phyloP scores from a whole-genome alignment of 495 filamentous ascomycete genomes.

The Glonium stellatum region DNA sequence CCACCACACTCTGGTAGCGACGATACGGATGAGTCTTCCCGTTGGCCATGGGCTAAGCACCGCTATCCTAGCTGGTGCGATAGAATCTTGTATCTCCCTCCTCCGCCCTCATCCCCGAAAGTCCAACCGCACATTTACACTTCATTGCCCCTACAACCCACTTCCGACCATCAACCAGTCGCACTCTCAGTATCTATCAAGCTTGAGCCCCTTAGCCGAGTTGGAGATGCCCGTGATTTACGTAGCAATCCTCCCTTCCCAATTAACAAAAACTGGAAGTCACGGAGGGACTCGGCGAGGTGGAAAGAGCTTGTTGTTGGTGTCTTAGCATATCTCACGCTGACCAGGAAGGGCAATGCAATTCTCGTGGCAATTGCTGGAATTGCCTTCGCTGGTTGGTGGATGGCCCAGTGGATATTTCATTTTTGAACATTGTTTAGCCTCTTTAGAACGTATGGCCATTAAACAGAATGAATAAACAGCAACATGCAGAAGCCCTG shows the following conservation, averaged over 20 bases:
- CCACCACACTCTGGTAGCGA: constrained; percentile 25
- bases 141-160: constrained; percentile 63
- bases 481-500: too few relatives aligned
- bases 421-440: too few relatives aligned
- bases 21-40: constrained; percentile 30
- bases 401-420: constrained; percentile 3
- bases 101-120: constrained; percentile 18
- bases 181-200: constrained; percentile 59
- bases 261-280: constrained; percentile 48
- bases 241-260: constrained; percentile 45
- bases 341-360: constrained; percentile 53
- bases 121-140: constrained; percentile 51
- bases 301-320: constrained; percentile 54
- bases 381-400: constrained; percentile 14
- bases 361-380: constrained; percentile 13
- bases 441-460: too few relatives aligned
- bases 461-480: too few relatives aligned
- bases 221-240: constrained; percentile 28
- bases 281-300: constrained; percentile 45
- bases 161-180: constrained; percentile 82
- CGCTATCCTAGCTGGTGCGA: constrained; percentile 95
- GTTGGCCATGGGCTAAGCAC: constrained; percentile 69
- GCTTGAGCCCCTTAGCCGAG: constrained; percentile 30
- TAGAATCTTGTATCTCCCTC: constrained; percentile 65
- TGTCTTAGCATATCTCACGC: constrained; percentile 46